phyloP scores from a whole-genome alignment of 2,329 filamentous ascomycete species.

The Diatrype stigma region DNA sequence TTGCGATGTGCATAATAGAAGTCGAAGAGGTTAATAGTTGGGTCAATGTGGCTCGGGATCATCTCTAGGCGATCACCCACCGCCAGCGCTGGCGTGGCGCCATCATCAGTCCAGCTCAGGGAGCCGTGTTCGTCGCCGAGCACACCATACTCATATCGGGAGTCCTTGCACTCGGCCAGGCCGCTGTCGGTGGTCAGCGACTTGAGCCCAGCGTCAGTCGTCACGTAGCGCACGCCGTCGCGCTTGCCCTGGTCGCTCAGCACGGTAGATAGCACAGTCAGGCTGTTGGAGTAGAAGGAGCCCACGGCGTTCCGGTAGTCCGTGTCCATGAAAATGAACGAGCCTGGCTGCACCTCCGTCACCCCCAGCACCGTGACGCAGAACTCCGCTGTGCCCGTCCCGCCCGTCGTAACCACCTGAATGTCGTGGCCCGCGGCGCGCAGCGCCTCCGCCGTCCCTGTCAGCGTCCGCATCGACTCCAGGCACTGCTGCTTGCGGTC shows the following conservation, averaged over 20 bases:
- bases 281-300: slow-evolving; percentile 41
- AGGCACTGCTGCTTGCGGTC: slow-evolving; percentile 39
- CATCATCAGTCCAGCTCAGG: slow-evolving; percentile 39
- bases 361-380: slow-evolving; percentile 46
- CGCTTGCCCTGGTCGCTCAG: slow-evolving; percentile 42
- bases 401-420: slow-evolving; percentile 47
- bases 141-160: slow-evolving; percentile 38
- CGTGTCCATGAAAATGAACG: slow-evolving; percentile 55
- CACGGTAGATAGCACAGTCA: slow-evolving; percentile 45
- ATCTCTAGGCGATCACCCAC: slow-evolving; percentile 47
- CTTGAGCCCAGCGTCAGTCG: slow-evolving; percentile 48
- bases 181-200: slow-evolving; percentile 49
- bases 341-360: slow-evolving; percentile 51
- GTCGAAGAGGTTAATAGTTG: slow-evolving; percentile 49
- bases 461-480: slow-evolving; percentile 41
- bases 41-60: slow-evolving; percentile 52
- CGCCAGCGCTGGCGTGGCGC: slow-evolving; percentile 27
- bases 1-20: slow-evolving; percentile 45
- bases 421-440: slow-evolving; percentile 39
- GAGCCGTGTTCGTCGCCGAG: slow-evolving; percentile 48
- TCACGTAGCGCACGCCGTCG: slow-evolving; percentile 26
- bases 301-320: slow-evolving; percentile 52
- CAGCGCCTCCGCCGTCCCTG: slow-evolving; percentile 37
- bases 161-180: slow-evolving; percentile 42
- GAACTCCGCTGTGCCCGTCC: slow-evolving; percentile 50